phyloP scores from a whole-genome alignment of 371 early-diverging fungal species.

The Haplosporangium sp. region DNA sequence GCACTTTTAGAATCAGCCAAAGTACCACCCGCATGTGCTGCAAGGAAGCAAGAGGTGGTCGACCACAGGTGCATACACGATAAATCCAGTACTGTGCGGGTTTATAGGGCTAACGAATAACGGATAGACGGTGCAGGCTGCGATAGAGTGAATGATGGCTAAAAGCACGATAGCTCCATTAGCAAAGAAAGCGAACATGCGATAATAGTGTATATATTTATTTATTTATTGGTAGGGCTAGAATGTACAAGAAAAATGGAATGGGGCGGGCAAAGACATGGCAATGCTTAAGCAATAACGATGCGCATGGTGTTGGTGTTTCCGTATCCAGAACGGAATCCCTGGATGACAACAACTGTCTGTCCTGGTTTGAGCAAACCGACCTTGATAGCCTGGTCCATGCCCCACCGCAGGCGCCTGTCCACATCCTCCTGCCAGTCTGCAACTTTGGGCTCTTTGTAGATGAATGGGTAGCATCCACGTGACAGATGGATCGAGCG shows the following conservation, averaged over 20 bases:
- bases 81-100: no score
- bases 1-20: no score
- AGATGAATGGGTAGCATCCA: conserved; percentile 92
- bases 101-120: no score
- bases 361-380: conserved; percentile 74
- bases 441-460: conserved; percentile 65
- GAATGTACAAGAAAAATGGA: neutral
- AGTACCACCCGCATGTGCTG: no score
- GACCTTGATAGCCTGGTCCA: conserved; percentile 60
- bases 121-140: no score
- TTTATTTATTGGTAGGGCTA: neutral
- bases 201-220: neutral
- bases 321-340: conserved; percentile 72
- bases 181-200: no score
- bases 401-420: conserved; percentile 77
- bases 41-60: no score
- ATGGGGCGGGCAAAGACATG: neutral
- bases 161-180: no score
- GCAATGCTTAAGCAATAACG: conserved; percentile 47
- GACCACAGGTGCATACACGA: no score
- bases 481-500: conserved; percentile 88
- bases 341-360: conserved; percentile 82
- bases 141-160: no score
- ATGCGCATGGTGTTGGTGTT: conserved; percentile 89
- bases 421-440: conserved; percentile 91